Conservation (phyloP, 768 basidiomycete genomes). For the Hortiboletus campestris region DNA sequence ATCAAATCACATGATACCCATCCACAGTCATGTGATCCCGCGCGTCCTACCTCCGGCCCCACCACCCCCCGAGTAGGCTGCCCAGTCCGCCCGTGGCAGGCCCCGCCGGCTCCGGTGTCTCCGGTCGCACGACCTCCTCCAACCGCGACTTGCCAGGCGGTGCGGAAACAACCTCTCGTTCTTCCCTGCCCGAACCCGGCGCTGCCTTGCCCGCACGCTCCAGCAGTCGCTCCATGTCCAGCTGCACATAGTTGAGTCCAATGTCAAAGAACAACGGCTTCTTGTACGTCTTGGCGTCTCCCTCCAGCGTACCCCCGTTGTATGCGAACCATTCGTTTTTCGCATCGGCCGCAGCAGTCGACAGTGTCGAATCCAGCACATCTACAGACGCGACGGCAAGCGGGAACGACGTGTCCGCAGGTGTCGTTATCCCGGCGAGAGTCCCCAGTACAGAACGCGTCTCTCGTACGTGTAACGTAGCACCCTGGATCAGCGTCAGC, state of each 20-base stretch:
- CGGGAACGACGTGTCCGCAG: constrained; percentile 50
- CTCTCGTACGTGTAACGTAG: constrained; percentile 72
- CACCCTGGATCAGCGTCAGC: constrained; percentile 67
- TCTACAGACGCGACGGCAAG: constrained; percentile 45
- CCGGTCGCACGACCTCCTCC: constrained; percentile 47
- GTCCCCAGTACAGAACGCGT: constrained; percentile 52
- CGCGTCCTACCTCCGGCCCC: constrained; percentile 45
- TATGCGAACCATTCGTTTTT: constrained; percentile 78
- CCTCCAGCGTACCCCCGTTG: constrained; percentile 61
- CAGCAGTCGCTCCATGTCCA: constrained; percentile 78
- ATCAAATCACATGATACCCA: constrained; percentile 15
- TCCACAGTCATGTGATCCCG: constrained; percentile 1
- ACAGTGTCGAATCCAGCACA: constrained; percentile 51
- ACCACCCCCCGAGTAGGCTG: constrained; percentile 78
- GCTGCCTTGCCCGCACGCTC: constrained; percentile 64
- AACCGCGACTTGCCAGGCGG: constrained; percentile 50
- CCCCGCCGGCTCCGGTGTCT: constrained; percentile 49
- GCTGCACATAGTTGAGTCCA: constrained; percentile 86
- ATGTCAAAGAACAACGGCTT: constrained; percentile 94
- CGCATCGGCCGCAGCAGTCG: constrained; percentile 45
- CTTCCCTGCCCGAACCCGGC: constrained; percentile 14
- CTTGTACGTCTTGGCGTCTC: constrained; percentile 52
- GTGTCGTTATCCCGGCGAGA: constrained; percentile 42
- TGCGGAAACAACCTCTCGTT: constrained; percentile 14
- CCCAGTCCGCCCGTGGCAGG: constrained; percentile 55